Conservation (phyloP, 2,329 filamentous ascomycete genomes). For the Aaosphaeria pasadenensis region DNA sequence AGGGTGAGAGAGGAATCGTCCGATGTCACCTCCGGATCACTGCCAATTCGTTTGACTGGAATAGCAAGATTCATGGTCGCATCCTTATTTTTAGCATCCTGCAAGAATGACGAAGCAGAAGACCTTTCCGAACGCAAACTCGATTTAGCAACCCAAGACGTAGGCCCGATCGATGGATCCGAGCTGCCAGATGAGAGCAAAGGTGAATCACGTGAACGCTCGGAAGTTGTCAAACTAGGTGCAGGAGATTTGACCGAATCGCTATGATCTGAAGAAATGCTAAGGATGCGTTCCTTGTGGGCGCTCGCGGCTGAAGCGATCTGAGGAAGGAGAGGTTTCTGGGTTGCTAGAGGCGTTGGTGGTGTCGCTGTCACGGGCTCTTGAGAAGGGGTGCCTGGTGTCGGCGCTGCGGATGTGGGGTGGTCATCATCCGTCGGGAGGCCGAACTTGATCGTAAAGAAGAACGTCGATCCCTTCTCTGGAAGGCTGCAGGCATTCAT, state of each 20-base stretch:
- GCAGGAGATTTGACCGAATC: slow-evolving; percentile 37
- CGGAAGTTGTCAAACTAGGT: slow-evolving; percentile 33
- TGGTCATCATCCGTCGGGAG: slow-evolving; percentile 64
- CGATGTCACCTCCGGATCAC: slow-evolving; percentile 24
- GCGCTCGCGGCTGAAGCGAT: slow-evolving; percentile 14
- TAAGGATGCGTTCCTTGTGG: slow-evolving; percentile 20
- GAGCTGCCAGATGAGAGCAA: slow-evolving; percentile 67
- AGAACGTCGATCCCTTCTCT: slow-evolving; percentile 75
- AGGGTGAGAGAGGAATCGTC: slow-evolving; percentile 22
- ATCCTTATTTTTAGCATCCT: slow-evolving; percentile 29
- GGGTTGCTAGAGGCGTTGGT: slow-evolving; percentile 14
- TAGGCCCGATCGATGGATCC: slow-evolving; percentile 55
- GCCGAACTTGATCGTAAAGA: slow-evolving; percentile 66
- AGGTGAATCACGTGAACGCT: slow-evolving; percentile 43
- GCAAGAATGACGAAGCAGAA: slow-evolving; percentile 65
- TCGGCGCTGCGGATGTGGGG: slow-evolving; percentile 22
- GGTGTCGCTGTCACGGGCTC: slow-evolving; percentile 17
- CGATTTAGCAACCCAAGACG: slow-evolving; percentile 50
- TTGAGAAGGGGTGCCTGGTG: slow-evolving; percentile 29
- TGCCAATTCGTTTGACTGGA: slow-evolving; percentile 47
- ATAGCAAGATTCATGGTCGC: slow-evolving; percentile 63
- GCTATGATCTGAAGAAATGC: slow-evolving; percentile 24
- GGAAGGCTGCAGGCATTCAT: slow-evolving; percentile 83
- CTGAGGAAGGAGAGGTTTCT: slow-evolving; percentile 21
- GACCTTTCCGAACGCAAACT: slow-evolving; percentile 61